Conservation (phyloP, 768 basidiomycete genomes). For the Leccinum subtestaceum region DNA sequence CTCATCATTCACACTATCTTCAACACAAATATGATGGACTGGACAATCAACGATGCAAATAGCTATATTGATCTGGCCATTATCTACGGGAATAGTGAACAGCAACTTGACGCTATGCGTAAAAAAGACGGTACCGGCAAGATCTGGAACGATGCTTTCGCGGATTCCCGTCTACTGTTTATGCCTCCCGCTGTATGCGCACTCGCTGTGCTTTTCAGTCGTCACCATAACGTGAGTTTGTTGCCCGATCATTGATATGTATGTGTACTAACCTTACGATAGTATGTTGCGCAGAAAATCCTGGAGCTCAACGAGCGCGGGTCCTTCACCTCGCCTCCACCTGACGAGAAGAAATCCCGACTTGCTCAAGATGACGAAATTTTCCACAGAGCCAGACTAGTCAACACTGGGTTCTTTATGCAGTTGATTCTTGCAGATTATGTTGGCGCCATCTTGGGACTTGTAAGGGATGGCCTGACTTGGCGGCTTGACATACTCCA, state of each 20-base stretch:
- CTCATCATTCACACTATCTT: conserved; percentile 75
- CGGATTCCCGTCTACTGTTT: conserved; percentile 58
- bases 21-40: conserved; percentile 49
- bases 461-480: conserved; percentile 54
- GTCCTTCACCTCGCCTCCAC: conserved; percentile 35
- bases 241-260: background rate
- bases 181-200: conserved; percentile 74
- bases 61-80: conserved; percentile 77
- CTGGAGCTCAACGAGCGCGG: conserved; percentile 65
- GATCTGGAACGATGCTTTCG: conserved; percentile 66
- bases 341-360: conserved; percentile 18
- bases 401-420: conserved; percentile 73
- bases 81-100: conserved; percentile 62
- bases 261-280: conserved; percentile 6
- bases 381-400: conserved; percentile 67
- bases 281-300: conserved; percentile 71
- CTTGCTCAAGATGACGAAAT: conserved; percentile 70
- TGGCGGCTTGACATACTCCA: conserved; percentile 72
- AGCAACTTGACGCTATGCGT: conserved; percentile 49
- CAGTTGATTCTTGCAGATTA: conserved; percentile 70
- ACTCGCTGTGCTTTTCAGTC: conserved; percentile 61
- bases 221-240: conserved; percentile 68
- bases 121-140: conserved; percentile 63
- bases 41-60: conserved; percentile 58
- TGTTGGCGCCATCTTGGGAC: conserved; percentile 71